A percentile compares a stretch with the other conserved stretches of the same genome.
These are phyloP conservation scores for Tritrichomonas musculus DNA, from an alignment of 208 protist species.

Conservation along the genomic window DNA sequence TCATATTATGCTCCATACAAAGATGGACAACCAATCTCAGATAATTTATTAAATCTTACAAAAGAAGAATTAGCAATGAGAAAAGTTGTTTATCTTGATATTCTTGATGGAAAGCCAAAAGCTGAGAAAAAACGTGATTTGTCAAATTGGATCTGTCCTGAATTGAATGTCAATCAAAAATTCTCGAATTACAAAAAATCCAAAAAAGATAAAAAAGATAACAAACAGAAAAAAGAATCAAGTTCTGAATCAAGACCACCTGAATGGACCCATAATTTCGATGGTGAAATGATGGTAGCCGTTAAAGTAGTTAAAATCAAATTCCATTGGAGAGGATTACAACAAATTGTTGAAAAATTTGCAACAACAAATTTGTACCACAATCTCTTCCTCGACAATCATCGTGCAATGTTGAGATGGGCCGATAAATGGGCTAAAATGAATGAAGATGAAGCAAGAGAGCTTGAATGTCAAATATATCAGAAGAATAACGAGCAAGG, in stretches of 20 bases:
- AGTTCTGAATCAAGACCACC: too few relatives aligned
- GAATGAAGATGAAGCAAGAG: background rate
- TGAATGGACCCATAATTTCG: too few relatives aligned
- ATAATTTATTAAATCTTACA: background rate
- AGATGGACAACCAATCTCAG: background rate
- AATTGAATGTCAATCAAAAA: background rate
- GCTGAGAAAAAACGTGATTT: background rate
- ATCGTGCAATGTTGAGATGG: background rate
- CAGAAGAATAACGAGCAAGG: background rate
- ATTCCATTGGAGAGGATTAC: background rate
- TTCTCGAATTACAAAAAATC: background rate
- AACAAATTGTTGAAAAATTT: background rate
- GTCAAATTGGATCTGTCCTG: background rate
- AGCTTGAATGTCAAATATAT: background rate
- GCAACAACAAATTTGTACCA: background rate
- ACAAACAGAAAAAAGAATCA: too few relatives aligned
- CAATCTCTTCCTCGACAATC: background rate
- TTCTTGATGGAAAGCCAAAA: background rate
- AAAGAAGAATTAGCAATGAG: background rate
- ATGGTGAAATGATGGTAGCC: background rate
- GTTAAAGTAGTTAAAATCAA: background rate
- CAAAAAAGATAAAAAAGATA: too few relatives aligned
- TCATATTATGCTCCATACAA: background rate
- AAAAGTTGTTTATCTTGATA: background rate
- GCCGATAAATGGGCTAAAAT: background rate